Evolutionary conservation across 495 filamentous ascomycete genomes (phyloP), one percentile per base, ranked within the genome.

Genomic region (Apodospora peruviana): DNA sequence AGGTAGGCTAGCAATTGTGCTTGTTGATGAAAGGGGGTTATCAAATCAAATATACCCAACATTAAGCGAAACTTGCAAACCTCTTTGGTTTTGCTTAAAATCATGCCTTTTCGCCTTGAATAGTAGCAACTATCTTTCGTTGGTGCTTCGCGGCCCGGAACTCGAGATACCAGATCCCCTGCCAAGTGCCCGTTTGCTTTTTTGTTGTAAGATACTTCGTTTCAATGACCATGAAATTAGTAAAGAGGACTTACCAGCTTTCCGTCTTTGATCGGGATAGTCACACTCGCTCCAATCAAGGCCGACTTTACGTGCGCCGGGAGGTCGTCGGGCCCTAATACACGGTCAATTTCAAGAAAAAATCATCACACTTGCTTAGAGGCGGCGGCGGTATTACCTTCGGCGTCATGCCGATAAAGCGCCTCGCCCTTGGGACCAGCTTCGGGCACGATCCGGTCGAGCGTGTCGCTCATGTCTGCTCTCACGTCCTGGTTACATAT

Each of bases 111-210:
- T 95, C 86, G 3, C 93, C 93, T 68, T 97, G 89, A 40, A 98
- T 90, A 5, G 93, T 98, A 40, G 93, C 93, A 27, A 98, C 83
- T 20, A 98, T 79, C 61, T 77, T 86, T 53, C 93, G 74, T 34
- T 76, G 72, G 68, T 96, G 91, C 53, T 77, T 87, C 44, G 71
- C 71, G 2, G 79, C 78, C 49, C 93, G 73, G 64, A 98, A 98
- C 68, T 98, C 93, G 55, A 96, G 65, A 62, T 91, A 91, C 90
- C 90, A 98, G 47, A 97, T 89, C 0, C 93, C 90, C 66, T 87
- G 83, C 85, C 82, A 83, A 10, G 76, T 81, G 9, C 78, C 77
- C 5, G 71, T 77, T 1, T 63, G 65, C 70, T 67, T 55, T 16
- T 7, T 20, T 17, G 1, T 20, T 32, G 24, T 40, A 32, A 7